Conservation (phyloP, 371 early-diverging fungal species). For the Mortierella sp. region DNA sequence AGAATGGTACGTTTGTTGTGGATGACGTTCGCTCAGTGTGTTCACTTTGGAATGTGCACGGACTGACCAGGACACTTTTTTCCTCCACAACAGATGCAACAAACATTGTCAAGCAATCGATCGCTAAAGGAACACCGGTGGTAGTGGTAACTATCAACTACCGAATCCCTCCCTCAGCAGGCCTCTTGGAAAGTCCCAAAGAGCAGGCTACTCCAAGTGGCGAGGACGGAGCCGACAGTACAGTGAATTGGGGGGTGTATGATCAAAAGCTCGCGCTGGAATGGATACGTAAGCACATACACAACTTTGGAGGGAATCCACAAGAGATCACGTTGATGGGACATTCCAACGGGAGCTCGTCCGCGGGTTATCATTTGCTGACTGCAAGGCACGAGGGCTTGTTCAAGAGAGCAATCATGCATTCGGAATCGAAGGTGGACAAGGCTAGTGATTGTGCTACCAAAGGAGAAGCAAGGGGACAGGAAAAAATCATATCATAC, state of each 20-base stretch:
- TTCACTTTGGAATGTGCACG: no score
- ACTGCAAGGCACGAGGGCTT: conserved; percentile 13
- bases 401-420: conserved; percentile 46
- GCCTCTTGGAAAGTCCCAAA: conserved; percentile 13
- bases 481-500: no score
- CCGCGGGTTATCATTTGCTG: conserved; percentile 38
- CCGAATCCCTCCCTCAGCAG: conserved; percentile 29
- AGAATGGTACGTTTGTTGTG: conserved; percentile 23
- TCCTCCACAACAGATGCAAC: conserved; percentile 30
- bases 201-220: background rate
- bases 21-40: no score
- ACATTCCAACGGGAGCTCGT: conserved; percentile 35
- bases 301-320: conserved; percentile 46
- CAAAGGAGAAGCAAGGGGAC: no score
- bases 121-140: conserved; percentile 34
- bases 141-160: conserved; percentile 56
- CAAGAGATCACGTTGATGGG: conserved; percentile 51
- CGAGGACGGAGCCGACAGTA: background rate
- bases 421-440: conserved; percentile 9
- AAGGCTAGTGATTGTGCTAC: background rate
- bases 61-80: no score
- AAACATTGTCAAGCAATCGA: conserved; percentile 42
- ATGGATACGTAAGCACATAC: conserved; percentile 39
- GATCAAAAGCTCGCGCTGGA: conserved; percentile 48
- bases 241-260: conserved; percentile 25